Conservation (phyloP, 257 asterid genomes). For the Nicotiana paniculata region DNA sequence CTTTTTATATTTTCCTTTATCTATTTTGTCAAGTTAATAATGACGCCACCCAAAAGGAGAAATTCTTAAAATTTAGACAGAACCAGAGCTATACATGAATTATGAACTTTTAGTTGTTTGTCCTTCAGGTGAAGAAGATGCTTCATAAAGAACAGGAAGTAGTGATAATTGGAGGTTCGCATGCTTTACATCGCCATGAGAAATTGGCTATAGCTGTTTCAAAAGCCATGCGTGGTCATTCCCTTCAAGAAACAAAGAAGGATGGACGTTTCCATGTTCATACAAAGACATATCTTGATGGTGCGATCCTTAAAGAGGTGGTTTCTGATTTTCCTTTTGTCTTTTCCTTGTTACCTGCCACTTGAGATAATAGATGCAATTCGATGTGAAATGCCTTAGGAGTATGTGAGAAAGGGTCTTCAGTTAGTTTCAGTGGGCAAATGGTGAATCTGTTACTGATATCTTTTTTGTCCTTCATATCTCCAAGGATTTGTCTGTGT, state of each 20-base stretch:
- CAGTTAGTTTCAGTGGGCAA: neutral
- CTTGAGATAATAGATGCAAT: slow-evolving; percentile 4
- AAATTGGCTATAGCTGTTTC: slow-evolving; percentile 95
- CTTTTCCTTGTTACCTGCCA: neutral
- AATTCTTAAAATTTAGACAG: neutral
- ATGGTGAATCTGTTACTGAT: neutral
- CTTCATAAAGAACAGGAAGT: slow-evolving; percentile 84
- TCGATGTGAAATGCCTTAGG: neutral
- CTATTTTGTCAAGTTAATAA: neutral
- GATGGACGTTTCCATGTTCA: slow-evolving; percentile 98
- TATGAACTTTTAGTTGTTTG: neutral
- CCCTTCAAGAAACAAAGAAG: slow-evolving; percentile 97
- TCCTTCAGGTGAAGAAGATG: slow-evolving; percentile 79
- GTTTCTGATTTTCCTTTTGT: slow-evolving; percentile 7
- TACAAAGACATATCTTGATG: slow-evolving; percentile 92
- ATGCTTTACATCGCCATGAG: slow-evolving; percentile 88
- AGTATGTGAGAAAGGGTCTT: neutral
- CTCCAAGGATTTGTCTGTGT: neutral
- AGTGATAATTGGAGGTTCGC: slow-evolving; percentile 85
- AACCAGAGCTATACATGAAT: neutral
- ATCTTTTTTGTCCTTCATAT: neutral
- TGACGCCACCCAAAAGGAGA: neutral
- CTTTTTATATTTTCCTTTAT: neutral
- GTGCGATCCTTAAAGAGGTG: slow-evolving; percentile 96
- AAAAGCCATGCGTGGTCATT: slow-evolving; percentile 91